Base-by-base conservation (phyloP, 768 basidiomycete genomes). In the Imleria badia region DNA sequence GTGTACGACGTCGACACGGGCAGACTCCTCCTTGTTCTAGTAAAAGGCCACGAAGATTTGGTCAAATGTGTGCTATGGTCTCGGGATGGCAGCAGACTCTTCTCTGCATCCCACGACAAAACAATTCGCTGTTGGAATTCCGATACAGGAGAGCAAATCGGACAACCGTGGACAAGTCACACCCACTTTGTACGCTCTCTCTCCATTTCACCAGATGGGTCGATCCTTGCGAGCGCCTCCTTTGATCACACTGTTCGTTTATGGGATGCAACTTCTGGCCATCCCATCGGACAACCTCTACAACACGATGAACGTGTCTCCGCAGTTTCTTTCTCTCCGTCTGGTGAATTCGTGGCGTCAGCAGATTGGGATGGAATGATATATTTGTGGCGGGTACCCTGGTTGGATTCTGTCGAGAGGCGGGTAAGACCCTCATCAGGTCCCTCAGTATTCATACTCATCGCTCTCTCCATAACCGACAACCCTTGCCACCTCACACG, bases 111-210 rank as follows among this genome's bases (percentile, higher is more conserved):
- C 0, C 0, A 9, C 0, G 50, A 55, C 17, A 8, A 30, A 1
- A 51, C 48, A 0, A 64, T 64, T 42, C 51, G 51, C 6, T 51
- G 53, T 23, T 64, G 63, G 59, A 23, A 51, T 5, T 23, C 42
- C 4, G 0, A 13, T 1, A 58, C 59, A 4, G 54, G 52, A 17
- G 19, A 39, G 10, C 41, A 29, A 6, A 36, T 43, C 1, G 42
- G 50, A 29, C 33, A 6, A 11, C 23, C 22, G 8, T 47, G 22
- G 35, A 36, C 3, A n/a, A 34, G 34, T 6, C 46, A 47, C 23
- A 36, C 15, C 10, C 2, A 17, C 13, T 5, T 3, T 0, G 9
- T 36, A 36, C 5, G 2, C 46, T 36, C 17, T 5, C 34, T 47
- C 12, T 26, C 46, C 12, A 23, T 48, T 5, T 48, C 41, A 14